A percentile compares a stretch with the other conserved stretches of the same genome.
Evolutionary conservation across 208 protist species (phyloP).

Genomic region (Giardia muris): DNA sequence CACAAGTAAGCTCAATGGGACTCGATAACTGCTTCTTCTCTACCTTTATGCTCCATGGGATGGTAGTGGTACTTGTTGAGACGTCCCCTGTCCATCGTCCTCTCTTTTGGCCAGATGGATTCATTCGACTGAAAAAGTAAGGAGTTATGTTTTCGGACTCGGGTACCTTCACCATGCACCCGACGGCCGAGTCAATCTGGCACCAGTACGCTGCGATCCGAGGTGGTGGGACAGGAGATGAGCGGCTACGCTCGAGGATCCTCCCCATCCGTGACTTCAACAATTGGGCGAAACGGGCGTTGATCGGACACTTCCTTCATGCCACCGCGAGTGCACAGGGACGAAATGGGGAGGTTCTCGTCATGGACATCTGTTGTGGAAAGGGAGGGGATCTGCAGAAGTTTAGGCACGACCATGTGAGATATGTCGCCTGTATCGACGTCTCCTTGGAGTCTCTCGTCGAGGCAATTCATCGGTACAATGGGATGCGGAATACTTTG

Average conservation of each 20-base stretch:
- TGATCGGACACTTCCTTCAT: not conserved
- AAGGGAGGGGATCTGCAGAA: constrained; percentile 17
- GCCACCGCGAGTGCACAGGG: not conserved
- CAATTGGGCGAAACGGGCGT: constrained; percentile 9
- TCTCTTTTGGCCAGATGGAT: too few relatives aligned
- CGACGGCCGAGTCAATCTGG: not conserved
- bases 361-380: not conserved
- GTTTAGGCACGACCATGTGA: not conserved
- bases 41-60: too few relatives aligned
- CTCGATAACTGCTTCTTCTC: too few relatives aligned
- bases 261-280: constrained; percentile 12
- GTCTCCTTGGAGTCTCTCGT: not conserved
- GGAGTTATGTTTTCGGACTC: too few relatives aligned
- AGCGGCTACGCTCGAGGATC: not conserved
- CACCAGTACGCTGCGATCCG: not conserved
- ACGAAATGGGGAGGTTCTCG: not conserved
- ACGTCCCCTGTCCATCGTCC: too few relatives aligned
- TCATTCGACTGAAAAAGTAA: too few relatives aligned
- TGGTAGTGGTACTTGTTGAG: too few relatives aligned
- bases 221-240: not conserved
- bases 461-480: constrained; percentile 8
- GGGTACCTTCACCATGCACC: not conserved
- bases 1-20: too few relatives aligned
- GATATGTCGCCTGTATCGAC: not conserved
- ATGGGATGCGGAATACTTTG: not conserved